These are phyloP conservation scores for Cyberlindnera suaveolens DNA, from an alignment of 805 yeast genomes.

Conservation along the genomic window DNA sequence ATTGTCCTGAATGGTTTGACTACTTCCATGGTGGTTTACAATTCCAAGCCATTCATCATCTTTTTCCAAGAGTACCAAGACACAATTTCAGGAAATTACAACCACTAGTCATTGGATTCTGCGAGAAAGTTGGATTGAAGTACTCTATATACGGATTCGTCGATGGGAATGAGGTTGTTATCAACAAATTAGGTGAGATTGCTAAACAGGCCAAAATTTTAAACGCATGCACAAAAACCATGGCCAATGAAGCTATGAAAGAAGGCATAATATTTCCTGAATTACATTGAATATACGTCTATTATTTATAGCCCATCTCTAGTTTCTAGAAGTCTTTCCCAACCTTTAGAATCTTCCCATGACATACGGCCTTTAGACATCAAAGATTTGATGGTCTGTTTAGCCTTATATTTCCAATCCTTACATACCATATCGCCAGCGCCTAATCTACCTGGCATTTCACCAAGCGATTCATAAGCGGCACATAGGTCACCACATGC, in stretches of 20 bases:
- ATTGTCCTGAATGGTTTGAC: constrained; percentile 90
- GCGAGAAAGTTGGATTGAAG: constrained; percentile 67
- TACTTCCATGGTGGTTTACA: constrained; percentile 89
- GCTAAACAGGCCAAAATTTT: constrained; percentile 75
- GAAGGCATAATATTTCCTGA: constrained; percentile 19
- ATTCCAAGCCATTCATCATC: constrained; percentile 85
- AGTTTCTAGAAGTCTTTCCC: constrained; percentile 52
- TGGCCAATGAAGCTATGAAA: constrained; percentile 44
- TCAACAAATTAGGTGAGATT: constrained; percentile 62
- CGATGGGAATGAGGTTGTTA: constrained; percentile 68
- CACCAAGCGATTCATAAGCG: constrained; percentile 87
- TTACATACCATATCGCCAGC: constrained; percentile 83
- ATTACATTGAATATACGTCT: background rate
- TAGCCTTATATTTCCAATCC: constrained; percentile 87
- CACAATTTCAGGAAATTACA: constrained; percentile 80
- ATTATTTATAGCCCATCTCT: constrained; percentile 11
- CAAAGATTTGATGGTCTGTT: constrained; percentile 62
- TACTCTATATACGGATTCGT: constrained; percentile 83
- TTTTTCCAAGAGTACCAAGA: constrained; percentile 84
- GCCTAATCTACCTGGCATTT: constrained; percentile 67
- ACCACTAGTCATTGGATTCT: constrained; percentile 63
- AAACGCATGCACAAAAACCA: constrained; percentile 62
- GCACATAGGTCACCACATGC: constrained; percentile 74
- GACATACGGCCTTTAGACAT: constrained; percentile 70
- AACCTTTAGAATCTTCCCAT: constrained; percentile 80